Evolutionary conservation across 2,329 filamentous ascomycete genomes (phyloP).

Genomic region (Cercospora brassicicola): DNA sequence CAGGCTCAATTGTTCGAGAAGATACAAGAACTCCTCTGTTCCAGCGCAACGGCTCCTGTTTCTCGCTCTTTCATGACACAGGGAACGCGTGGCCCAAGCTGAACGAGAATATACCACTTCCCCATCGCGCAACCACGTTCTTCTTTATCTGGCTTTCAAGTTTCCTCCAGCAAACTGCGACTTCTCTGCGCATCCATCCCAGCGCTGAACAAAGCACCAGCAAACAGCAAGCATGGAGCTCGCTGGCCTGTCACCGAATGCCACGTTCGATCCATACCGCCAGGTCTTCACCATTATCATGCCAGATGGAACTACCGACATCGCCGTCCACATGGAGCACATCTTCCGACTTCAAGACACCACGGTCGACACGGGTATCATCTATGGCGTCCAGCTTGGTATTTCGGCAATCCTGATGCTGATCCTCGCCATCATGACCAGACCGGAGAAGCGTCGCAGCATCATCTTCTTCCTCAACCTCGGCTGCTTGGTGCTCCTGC

Average conservation of each 20-base stretch:
- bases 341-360: constrained; percentile 52
- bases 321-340: constrained; percentile 45
- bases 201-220: constrained; percentile 15
- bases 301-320: constrained; percentile 45
- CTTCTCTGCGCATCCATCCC: background rate
- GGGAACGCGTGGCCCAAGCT: constrained; percentile 20
- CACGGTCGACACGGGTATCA: constrained; percentile 54
- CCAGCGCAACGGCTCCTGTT: constrained; percentile 17
- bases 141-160: constrained; percentile 15
- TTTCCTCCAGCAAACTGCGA: constrained; percentile 20
- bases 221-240: constrained; percentile 4
- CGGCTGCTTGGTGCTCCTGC: constrained; percentile 60
- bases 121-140: constrained; percentile 11
- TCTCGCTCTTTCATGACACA: constrained; percentile 21
- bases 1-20: constrained; percentile 21
- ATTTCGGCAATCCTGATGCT: constrained; percentile 65
- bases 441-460: constrained; percentile 63
- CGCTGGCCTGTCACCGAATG: constrained; percentile 11
- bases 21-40: constrained; percentile 26
- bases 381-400: constrained; percentile 70
- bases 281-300: constrained; percentile 53
- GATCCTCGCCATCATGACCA: constrained; percentile 67
- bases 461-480: constrained; percentile 66
- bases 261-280: constrained; percentile 52
- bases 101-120: constrained; percentile 12